A percentile compares a stretch with the other conserved stretches of the same genome.
phyloP scores from a whole-genome alignment of 805 yeast species.

The Wickerhamiella slavikovae region DNA sequence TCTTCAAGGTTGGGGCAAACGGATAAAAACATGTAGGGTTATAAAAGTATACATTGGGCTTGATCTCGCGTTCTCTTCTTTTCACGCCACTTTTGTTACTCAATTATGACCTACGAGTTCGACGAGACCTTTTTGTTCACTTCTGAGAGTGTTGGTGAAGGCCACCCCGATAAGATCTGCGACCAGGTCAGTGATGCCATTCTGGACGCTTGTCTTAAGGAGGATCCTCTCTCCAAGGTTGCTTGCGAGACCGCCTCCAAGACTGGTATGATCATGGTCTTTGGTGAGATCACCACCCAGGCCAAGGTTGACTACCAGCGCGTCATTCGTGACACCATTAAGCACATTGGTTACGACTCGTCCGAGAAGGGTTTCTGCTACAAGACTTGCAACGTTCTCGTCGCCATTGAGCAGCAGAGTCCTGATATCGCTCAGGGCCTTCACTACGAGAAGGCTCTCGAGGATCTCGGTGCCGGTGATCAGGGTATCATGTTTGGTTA shows the following conservation, averaged over 20 bases:
- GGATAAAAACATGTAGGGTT: too few species aligned
- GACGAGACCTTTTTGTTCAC: conserved; percentile 34
- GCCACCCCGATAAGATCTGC: conserved; percentile 42
- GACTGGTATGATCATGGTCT: conserved; percentile 98
- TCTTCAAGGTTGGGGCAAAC: too few species aligned
- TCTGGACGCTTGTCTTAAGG: conserved; percentile 88
- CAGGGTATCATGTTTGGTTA: conserved; percentile 99
- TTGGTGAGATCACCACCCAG: conserved; percentile 97
- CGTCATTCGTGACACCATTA: conserved; percentile 93
- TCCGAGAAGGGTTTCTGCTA: conserved; percentile 95
- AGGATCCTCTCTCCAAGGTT: conserved; percentile 93
- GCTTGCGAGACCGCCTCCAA: conserved; percentile 99
- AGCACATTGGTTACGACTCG: conserved; percentile 93
- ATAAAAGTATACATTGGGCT: too few species aligned
- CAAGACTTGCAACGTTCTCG: conserved; percentile 97
- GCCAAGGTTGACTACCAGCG: conserved; percentile 93
- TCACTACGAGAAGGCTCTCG: conserved; percentile 84
- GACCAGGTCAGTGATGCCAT: conserved; percentile 98
- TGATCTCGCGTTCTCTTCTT: too few species aligned
- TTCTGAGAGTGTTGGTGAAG: conserved; percentile 53
- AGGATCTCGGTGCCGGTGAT: conserved; percentile 99
- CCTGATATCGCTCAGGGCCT: conserved; percentile 99
- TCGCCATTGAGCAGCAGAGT: conserved; percentile 98
- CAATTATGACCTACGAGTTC: too few species aligned
- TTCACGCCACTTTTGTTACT: too few species aligned